These are phyloP conservation scores for Talaromyces borbonicus DNA, from an alignment of 495 filamentous ascomycete species.

Conservation along the genomic window DNA sequence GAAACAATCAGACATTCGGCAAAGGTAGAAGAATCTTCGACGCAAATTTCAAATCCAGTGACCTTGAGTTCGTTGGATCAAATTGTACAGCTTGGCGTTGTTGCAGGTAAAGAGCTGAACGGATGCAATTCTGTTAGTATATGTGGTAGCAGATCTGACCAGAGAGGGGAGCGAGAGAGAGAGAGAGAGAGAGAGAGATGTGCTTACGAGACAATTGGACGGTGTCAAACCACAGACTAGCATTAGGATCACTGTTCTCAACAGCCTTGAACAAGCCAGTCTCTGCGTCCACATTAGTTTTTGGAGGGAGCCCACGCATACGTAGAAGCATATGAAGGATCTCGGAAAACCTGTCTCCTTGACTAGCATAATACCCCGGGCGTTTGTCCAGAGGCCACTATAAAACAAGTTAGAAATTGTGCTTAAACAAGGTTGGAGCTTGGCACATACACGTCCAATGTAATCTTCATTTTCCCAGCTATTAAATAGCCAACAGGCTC, in stretches of 20 bases:
- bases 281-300: conserved; percentile 38
- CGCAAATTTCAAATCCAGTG: conserved; percentile 56
- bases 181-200: not conserved
- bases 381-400: conserved; percentile 66
- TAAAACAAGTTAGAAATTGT: not conserved
- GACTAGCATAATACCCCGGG: conserved; percentile 52
- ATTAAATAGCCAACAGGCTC: conserved; percentile 73
- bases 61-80: conserved; percentile 54
- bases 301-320: conserved; percentile 62
- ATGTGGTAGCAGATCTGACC: too few species aligned
- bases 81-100: conserved; percentile 40
- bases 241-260: conserved; percentile 42
- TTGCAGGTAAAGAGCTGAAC: conserved; percentile 31
- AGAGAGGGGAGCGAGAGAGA: too few species aligned
- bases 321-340: conserved; percentile 64
- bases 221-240: conserved; percentile 50
- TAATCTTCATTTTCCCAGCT: conserved; percentile 56
- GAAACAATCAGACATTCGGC: not conserved
- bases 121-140: conserved; percentile 2
- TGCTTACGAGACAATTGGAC: conserved; percentile 52
- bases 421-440: not conserved
- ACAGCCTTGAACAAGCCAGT: conserved; percentile 45
- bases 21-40: conserved; percentile 47
- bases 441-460: conserved; percentile 25
- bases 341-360: conserved; percentile 63